Evolutionary conservation across 495 filamentous ascomycete genomes (phyloP).

Genomic region (Annulohypoxylon stygium): DNA sequence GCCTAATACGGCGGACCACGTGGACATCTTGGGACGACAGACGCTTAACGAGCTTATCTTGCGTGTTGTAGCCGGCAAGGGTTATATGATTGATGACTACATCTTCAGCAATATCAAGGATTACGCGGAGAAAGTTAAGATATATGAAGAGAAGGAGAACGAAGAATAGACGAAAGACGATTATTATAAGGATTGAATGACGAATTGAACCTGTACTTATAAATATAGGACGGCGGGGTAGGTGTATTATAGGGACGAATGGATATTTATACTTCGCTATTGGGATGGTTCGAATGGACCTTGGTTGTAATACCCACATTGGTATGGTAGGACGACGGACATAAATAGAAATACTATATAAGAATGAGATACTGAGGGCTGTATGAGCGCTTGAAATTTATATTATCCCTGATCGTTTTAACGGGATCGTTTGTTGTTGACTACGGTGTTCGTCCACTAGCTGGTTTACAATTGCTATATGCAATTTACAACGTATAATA

Average conservation of each 20-base stretch:
- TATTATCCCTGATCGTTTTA: background rate
- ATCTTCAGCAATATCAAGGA: conserved; percentile 83
- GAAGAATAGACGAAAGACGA: conserved; percentile 14
- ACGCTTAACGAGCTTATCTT: conserved; percentile 93
- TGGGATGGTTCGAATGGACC: conserved; percentile 18
- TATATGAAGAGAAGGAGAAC: conserved; percentile 63
- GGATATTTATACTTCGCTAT: conserved; percentile 2
- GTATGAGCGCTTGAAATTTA: background rate
- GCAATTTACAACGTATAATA: too few species aligned
- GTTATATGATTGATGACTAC: conserved; percentile 80
- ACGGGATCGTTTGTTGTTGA: too few species aligned
- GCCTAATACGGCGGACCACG: conserved; percentile 96
- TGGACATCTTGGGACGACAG: conserved; percentile 91
- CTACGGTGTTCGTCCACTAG: background rate
- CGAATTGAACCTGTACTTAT: conserved; percentile 6
- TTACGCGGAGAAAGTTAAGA: conserved; percentile 83
- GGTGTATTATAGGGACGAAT: conserved; percentile 9
- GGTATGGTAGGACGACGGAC: background rate
- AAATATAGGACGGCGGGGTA: conserved; percentile 9
- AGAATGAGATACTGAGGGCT: background rate
- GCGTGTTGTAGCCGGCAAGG: conserved; percentile 87
- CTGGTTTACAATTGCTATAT: background rate
- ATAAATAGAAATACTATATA: conserved; percentile 12
- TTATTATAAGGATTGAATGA: conserved; percentile 11
- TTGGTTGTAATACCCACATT: conserved; percentile 26